Percentiles rank a stretch among this genome's conserved stretches.
These are phyloP conservation scores for Dichotomocladium elegans DNA, from an alignment of 371 early-diverging fungal genomes.

Conservation along the genomic window DNA sequence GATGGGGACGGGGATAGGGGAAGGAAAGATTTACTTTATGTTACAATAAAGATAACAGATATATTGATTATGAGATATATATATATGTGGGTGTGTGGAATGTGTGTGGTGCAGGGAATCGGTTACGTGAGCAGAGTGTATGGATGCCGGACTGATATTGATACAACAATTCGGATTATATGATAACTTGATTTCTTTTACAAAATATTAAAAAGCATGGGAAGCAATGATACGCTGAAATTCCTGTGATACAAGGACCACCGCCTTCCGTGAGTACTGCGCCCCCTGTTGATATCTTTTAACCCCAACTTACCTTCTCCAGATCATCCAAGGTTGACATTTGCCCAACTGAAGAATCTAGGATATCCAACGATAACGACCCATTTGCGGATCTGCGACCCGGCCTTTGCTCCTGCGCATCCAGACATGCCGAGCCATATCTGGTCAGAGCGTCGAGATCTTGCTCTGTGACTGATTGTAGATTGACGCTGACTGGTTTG, in stretches of 20 bases:
- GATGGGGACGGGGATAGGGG: too few species aligned
- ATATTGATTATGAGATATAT: too few species aligned
- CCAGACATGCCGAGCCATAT: slow-evolving; percentile 10
- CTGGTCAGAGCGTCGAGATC: slow-evolving; percentile 10
- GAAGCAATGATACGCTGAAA: slow-evolving; percentile 34
- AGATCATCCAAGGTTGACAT: slow-evolving; percentile 37
- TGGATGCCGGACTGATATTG: too few species aligned
- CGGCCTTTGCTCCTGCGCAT: slow-evolving; percentile 5
- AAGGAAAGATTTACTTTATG: too few species aligned
- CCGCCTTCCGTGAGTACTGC: background rate
- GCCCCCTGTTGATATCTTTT: background rate
- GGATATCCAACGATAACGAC: slow-evolving; percentile 6
- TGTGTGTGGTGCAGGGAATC: too few species aligned
- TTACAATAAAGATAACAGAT: too few species aligned
- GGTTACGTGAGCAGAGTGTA: too few species aligned
- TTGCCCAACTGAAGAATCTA: slow-evolving; percentile 7
- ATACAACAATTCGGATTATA: too few species aligned
- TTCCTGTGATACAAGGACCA: slow-evolving; percentile 13
- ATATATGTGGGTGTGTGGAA: too few species aligned
- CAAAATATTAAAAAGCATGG: slow-evolving; percentile 16
- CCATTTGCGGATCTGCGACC: background rate
- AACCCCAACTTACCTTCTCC: slow-evolving; percentile 16
- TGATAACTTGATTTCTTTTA: background rate
- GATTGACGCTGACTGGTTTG: background rate
- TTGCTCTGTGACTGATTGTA: slow-evolving; percentile 13